A percentile compares a stretch with the other conserved stretches of the same genome.
Conservation (phyloP, 2,329 filamentous ascomycete genomes). For the Fusarium ramigenum region DNA sequence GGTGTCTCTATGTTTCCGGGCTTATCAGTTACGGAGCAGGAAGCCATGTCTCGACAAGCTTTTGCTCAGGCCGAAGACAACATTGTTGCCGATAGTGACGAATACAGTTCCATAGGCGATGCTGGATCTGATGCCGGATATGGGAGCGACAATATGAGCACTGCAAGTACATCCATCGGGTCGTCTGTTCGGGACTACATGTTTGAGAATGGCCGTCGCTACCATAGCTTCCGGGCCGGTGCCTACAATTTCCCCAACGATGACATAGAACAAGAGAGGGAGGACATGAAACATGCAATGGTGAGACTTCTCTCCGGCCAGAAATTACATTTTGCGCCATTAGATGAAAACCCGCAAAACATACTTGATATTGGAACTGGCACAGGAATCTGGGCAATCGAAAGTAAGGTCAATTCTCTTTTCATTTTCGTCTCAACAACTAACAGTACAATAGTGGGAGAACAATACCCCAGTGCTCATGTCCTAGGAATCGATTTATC, state of each 20-base stretch:
- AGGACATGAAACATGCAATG: slow-evolving; percentile 66
- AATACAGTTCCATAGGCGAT: slow-evolving; percentile 34
- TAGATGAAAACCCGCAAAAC: slow-evolving; percentile 57
- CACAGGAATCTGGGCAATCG: slow-evolving; percentile 68
- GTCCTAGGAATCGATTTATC: slow-evolving; percentile 58
- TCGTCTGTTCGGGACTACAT: slow-evolving; percentile 60
- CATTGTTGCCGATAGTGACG: slow-evolving; percentile 49
- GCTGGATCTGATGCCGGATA: slow-evolving; percentile 49
- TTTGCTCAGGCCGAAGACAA: slow-evolving; percentile 49
- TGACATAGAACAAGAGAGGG: slow-evolving; percentile 66
- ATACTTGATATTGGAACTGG: slow-evolving; percentile 68
- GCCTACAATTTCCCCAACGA: slow-evolving; percentile 69
- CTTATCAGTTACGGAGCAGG: slow-evolving; percentile 49
- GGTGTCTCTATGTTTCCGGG: slow-evolving; percentile 50
- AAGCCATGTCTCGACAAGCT: slow-evolving; percentile 49
- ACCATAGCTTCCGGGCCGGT: slow-evolving; percentile 65
- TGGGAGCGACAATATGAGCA: slow-evolving; percentile 49
- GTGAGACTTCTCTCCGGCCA: slow-evolving; percentile 58
- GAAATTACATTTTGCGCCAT: slow-evolving; percentile 62
- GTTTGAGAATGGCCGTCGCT: slow-evolving; percentile 67
- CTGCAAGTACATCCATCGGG: slow-evolving; percentile 50
- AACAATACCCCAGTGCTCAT: slow-evolving; percentile 54
- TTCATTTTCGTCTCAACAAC: not conserved
- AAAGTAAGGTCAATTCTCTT: slow-evolving; percentile 49
- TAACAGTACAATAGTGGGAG: slow-evolving; percentile 53